phyloP scores from a whole-genome alignment of 176 grass and related monocot species.

The Phoenix roebelenii region DNA sequence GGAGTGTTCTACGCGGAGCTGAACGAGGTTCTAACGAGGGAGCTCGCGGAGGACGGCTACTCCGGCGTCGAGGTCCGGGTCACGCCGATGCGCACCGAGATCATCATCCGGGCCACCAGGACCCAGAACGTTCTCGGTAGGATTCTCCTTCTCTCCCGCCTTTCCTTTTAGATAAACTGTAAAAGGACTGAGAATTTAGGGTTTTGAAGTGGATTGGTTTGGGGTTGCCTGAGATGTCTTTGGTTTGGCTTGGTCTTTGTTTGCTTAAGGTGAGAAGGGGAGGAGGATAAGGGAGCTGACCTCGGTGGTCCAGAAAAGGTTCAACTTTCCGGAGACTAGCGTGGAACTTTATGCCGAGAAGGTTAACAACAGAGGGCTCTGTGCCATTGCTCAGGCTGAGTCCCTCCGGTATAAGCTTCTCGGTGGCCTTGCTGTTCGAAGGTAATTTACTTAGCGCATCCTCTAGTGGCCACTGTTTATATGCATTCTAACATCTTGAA shows the following conservation, averaged over 20 bases:
- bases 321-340: slow-evolving; percentile 72
- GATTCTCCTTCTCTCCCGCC: not conserved
- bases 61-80: slow-evolving; percentile 70
- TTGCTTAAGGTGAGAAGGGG: slow-evolving; percentile 33
- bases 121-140: slow-evolving; percentile 80
- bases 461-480: too few species aligned
- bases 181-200: not conserved
- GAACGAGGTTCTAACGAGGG: slow-evolving; percentile 72
- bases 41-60: slow-evolving; percentile 72
- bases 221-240: too few species aligned
- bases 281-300: slow-evolving; percentile 73
- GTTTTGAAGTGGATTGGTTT: not conserved
- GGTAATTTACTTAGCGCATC: slow-evolving; percentile 20
- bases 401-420: slow-evolving; percentile 78
- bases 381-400: slow-evolving; percentile 71
- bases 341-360: slow-evolving; percentile 77
- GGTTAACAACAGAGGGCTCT: slow-evolving; percentile 71
- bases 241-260: not conserved
- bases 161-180: too few species aligned
- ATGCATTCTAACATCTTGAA: too few species aligned
- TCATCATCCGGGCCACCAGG: slow-evolving; percentile 67
- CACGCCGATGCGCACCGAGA: slow-evolving; percentile 78
- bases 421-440: slow-evolving; percentile 69
- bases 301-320: slow-evolving; percentile 73
- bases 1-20: slow-evolving; percentile 77